These are phyloP conservation scores for Tremella yokohamensis DNA, from an alignment of 768 basidiomycete species.

Conservation along the genomic window DNA sequence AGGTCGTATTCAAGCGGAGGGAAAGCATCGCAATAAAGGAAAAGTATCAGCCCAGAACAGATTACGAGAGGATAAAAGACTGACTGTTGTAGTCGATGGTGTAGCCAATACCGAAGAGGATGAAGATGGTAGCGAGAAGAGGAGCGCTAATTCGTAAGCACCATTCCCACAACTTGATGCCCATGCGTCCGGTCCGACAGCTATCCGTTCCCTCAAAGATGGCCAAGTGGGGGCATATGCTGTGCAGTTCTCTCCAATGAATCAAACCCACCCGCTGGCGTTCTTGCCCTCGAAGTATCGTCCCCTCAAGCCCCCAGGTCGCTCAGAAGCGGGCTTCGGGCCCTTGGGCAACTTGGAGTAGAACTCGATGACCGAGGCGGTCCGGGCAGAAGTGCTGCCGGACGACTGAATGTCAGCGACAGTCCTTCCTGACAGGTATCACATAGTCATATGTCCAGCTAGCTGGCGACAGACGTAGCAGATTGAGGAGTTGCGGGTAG, in stretches of 20 bases:
- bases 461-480: too few species aligned
- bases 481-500: not conserved
- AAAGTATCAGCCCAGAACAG: too few species aligned
- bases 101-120: conserved; percentile 50
- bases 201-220: too few species aligned
- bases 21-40: not conserved
- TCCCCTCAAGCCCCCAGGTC: conserved; percentile 65
- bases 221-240: too few species aligned
- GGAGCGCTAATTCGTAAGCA: conserved; percentile 24
- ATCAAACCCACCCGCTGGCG: conserved; percentile 55
- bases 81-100: conserved; percentile 52
- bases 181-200: too few species aligned
- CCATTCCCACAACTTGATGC: too few species aligned
- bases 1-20: not conserved
- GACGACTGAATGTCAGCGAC: conserved; percentile 57
- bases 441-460: not conserved
- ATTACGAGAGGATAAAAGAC: conserved; percentile 20
- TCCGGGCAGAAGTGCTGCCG: conserved; percentile 73
- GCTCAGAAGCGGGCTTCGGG: conserved; percentile 59
- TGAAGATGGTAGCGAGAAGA: conserved; percentile 45
- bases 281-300: conserved; percentile 81
- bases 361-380: conserved; percentile 83
- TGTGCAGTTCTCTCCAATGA: too few species aligned
- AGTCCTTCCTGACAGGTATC: not conserved
- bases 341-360: conserved; percentile 97